Percentiles rank a stretch among this genome's conserved stretches.
Evolutionary conservation across 2,329 filamentous ascomycete genomes (phyloP).

Genomic region (Thelonectria olida): DNA sequence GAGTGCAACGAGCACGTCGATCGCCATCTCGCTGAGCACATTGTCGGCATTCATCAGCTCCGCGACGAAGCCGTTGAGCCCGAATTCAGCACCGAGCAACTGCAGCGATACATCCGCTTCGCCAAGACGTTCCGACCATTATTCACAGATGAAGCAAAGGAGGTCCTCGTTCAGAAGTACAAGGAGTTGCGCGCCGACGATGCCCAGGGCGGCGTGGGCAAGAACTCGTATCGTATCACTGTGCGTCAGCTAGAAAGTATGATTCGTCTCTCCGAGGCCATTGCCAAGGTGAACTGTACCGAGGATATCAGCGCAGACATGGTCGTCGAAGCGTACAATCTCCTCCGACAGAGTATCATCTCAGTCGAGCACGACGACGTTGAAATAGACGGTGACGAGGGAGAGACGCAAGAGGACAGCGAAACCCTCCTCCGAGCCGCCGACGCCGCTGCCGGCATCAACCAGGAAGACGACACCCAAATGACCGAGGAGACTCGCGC

Average conservation of each 20-base stretch:
- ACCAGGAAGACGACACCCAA: conserved; percentile 57
- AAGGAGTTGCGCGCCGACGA: conserved; percentile 95
- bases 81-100: conserved; percentile 94
- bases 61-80: conserved; percentile 91
- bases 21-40: conserved; percentile 91
- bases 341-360: conserved; percentile 94
- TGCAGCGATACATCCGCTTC: conserved; percentile 97
- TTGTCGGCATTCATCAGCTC: conserved; percentile 91
- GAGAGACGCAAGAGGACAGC: conserved; percentile 53
- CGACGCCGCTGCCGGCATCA: conserved; percentile 54
- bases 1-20: conserved; percentile 95
- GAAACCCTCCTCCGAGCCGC: conserved; percentile 55
- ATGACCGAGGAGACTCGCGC: conserved; percentile 50
- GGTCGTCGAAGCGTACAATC: conserved; percentile 90
- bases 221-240: conserved; percentile 97
- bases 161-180: conserved; percentile 88
- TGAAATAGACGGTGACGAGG: conserved; percentile 80
- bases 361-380: conserved; percentile 98
- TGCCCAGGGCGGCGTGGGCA: conserved; percentile 89
- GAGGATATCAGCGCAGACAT: conserved; percentile 86
- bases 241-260: conserved; percentile 95
- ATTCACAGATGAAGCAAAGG: conserved; percentile 88
- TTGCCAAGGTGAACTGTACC: conserved; percentile 96
- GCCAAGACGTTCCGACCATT: conserved; percentile 93
- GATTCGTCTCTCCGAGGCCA: conserved; percentile 96